Evolutionary conservation across 164 flowering plant genomes (phyloP).

Genomic region (Nymphaea thermarum): DNA sequence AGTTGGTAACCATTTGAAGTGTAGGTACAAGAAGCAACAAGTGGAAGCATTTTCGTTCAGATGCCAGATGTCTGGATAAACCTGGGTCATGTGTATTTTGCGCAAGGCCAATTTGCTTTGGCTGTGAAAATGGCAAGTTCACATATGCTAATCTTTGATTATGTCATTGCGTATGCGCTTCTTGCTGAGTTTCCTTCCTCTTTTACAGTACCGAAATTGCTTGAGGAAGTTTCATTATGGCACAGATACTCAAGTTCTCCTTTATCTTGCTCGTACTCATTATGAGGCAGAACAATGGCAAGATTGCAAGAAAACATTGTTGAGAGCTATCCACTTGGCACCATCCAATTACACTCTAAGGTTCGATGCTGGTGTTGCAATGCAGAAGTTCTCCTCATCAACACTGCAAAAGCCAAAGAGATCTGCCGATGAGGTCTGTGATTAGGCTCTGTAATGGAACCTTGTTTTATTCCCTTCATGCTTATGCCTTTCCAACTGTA

Average conservation of each 20-base stretch:
- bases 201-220: constrained; percentile 89
- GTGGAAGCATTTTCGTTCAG: constrained; percentile 85
- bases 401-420: constrained; percentile 77
- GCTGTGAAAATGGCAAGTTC: constrained; percentile 82
- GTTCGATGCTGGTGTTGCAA: constrained; percentile 84
- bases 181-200: not conserved
- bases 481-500: too few species aligned
- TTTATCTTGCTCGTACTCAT: constrained; percentile 87
- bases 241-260: constrained; percentile 81
- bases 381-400: constrained; percentile 93
- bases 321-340: constrained; percentile 90
- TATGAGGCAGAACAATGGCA: constrained; percentile 99
- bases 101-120: constrained; percentile 86
- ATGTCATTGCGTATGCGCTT: not conserved
- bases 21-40: constrained; percentile 97
- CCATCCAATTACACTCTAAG: constrained; percentile 89
- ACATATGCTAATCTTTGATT: not conserved
- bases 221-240: constrained; percentile 76
- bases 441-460: not conserved
- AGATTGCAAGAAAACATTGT: constrained; percentile 80
- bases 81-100: constrained; percentile 93
- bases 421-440: constrained; percentile 82
- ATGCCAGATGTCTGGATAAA: constrained; percentile 99
- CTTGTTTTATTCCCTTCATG: not conserved
- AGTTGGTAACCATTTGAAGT: constrained; percentile 1